Base-by-base conservation (phyloP, 1,284 basidiomycete species). In the Rhizopogon parksii region DNA sequence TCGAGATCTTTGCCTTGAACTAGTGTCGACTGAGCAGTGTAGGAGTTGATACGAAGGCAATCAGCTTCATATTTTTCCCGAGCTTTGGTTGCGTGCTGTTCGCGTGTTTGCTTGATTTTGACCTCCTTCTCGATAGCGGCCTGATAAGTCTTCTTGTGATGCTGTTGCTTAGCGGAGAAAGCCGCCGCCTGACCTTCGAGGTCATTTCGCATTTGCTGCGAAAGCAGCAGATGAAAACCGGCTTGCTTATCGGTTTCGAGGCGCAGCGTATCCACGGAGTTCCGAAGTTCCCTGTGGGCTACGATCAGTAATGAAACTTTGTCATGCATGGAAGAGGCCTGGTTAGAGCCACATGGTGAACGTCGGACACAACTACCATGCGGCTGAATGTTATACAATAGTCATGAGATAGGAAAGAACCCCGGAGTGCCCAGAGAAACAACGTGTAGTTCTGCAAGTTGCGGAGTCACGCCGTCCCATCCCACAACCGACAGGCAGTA, bases 1-100 rank as follows among this genome's bases (percentile, higher is more conserved):
- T 99, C 96, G 30, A 95, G 76, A 57, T 98, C 95, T 58, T 85
- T 86, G 34, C 95, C 96, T 68, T 99, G 95, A 17, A 94, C 86
- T 8, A 99, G 79, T 5, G 90, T 89, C 48, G 87, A 83, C 70
- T 97, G 94, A 1, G 95, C 95, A 3, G 94, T 95, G 67, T 90
- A 95, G 6, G 91, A 88, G 67, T 98, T 98, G 77, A 98, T 95
- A 55, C 88, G 84, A 55, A 96, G 78, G 68, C 95, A 97, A 64
- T 98, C 94, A 49, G 80, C 77, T 68, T 97, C 93, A 71, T 98
- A 99, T 65, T 94, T 91, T 66, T 96, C 92, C 56, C 91, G 83
- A 1, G 95, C 91, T 68, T 92, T 93, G 57, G 77, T 75, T 32
- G 94, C 91, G 59, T 93, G 85, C 17, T 77, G 75, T 61, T 95